phyloP scores from a whole-genome alignment of 1,284 basidiomycete species.

The Puccinia triticina region DNA sequence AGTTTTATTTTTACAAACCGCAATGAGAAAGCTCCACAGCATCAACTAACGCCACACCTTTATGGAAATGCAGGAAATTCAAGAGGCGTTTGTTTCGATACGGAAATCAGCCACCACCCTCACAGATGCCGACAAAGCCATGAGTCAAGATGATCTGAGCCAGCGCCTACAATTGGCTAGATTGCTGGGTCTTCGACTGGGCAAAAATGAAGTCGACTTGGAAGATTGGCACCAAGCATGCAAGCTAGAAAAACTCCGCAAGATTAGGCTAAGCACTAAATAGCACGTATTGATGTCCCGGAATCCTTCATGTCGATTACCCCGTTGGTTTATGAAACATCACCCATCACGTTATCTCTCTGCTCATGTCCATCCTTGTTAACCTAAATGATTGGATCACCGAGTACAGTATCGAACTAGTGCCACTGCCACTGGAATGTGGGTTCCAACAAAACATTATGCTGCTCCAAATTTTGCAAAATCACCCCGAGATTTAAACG shows the following conservation, averaged over 20 bases:
- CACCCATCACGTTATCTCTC: background rate
- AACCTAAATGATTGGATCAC: background rate
- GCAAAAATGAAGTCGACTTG: slow-evolving; percentile 18
- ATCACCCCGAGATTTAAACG: no score
- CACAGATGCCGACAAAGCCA: slow-evolving; percentile 38
- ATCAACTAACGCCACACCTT: background rate
- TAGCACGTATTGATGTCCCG: background rate
- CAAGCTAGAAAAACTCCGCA: slow-evolving; percentile 47
- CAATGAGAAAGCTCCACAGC: background rate
- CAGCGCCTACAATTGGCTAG: slow-evolving; percentile 27
- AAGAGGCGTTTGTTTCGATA: slow-evolving; percentile 43
- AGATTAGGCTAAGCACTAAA: slow-evolving; percentile 24
- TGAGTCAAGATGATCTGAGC: slow-evolving; percentile 43
- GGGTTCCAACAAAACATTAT: no score
- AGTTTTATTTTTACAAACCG: slow-evolving; percentile 33
- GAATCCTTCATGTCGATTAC: no score
- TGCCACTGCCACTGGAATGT: no score
- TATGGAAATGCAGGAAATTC: slow-evolving; percentile 27
- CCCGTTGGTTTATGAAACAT: background rate
- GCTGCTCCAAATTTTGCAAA: background rate
- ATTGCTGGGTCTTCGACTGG: slow-evolving; percentile 21
- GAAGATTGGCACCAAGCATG: slow-evolving; percentile 44
- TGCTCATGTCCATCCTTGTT: background rate
- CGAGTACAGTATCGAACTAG: background rate
- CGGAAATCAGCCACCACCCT: slow-evolving; percentile 16